These are phyloP conservation scores for Barnettozyma wickerhamii DNA, from an alignment of 805 yeast species.

Conservation along the genomic window DNA sequence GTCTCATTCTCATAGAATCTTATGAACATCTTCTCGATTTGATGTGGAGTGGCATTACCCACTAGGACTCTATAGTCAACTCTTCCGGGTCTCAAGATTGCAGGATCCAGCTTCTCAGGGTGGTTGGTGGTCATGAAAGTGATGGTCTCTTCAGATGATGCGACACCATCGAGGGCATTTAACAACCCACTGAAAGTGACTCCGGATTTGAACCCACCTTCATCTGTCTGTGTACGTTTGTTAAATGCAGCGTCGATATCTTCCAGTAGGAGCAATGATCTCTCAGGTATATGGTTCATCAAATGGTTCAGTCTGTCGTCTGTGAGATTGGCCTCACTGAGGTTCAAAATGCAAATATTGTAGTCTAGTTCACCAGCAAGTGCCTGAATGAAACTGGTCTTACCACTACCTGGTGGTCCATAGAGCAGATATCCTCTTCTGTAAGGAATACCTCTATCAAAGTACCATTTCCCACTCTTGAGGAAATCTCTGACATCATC, in stretches of 20 bases:
- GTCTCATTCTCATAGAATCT: conserved; percentile 72
- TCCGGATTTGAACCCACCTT: conserved; percentile 76
- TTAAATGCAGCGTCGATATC: conserved; percentile 96
- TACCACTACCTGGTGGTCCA: conserved; percentile 98
- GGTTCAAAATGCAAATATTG: conserved; percentile 87
- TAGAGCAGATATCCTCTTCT: conserved; percentile 89
- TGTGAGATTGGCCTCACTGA: conserved; percentile 86
- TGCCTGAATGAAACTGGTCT: conserved; percentile 93
- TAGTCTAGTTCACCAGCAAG: conserved; percentile 95
- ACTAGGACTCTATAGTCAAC: conserved; percentile 79
- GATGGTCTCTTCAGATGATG: conserved; percentile 93
- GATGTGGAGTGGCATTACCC: conserved; percentile 83
- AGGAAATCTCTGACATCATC: conserved; percentile 79
- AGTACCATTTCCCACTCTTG: conserved; percentile 82
- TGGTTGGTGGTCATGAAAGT: conserved; percentile 99
- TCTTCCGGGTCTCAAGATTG: conserved; percentile 91
- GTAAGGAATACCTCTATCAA: conserved; percentile 95
- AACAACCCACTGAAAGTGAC: conserved; percentile 93
- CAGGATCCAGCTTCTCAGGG: conserved; percentile 91
- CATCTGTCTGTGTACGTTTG: conserved; percentile 69
- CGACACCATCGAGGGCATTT: conserved; percentile 95
- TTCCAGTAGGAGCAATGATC: conserved; percentile 80
- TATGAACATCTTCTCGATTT: conserved; percentile 78
- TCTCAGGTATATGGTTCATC: conserved; percentile 92
- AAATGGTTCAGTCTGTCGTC: conserved; percentile 92